Percentiles rank a stretch among this genome's conserved stretches.
Evolutionary conservation across 1,284 basidiomycete genomes (phyloP).

Genomic region (Ceraceosorus bombacis): DNA sequence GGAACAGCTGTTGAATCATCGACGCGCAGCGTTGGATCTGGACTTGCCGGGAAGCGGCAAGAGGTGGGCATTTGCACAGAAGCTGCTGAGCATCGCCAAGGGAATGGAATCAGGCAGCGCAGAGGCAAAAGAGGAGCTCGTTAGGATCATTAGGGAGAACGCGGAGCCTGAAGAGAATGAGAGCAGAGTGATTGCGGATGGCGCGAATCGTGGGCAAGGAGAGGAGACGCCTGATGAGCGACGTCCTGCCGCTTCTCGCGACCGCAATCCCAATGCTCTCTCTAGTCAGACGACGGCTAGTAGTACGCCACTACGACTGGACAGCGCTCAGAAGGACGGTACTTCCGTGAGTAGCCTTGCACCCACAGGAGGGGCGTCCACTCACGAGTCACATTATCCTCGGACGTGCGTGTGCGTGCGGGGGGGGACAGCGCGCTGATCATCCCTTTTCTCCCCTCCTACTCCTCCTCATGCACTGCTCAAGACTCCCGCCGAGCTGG

Average conservation of each 20-base stretch:
- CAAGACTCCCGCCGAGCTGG: background rate
- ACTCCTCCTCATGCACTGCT: no score
- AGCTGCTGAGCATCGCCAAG: conserved; percentile 15
- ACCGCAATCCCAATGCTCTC: no score
- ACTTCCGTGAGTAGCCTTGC: no score
- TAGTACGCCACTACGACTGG: background rate
- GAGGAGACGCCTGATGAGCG: background rate
- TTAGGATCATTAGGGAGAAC: background rate
- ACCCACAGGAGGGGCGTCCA: no score
- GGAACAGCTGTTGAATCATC: conserved; percentile 85
- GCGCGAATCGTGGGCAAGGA: background rate
- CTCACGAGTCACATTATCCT: no score
- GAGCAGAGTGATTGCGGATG: conserved; percentile 25
- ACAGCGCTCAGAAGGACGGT: background rate
- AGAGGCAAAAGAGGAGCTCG: conserved; percentile 49
- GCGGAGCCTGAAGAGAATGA: conserved; percentile 13
- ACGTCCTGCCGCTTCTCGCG: background rate
- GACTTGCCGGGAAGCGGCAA: conserved; percentile 62
- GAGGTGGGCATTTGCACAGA: conserved; percentile 27
- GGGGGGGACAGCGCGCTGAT: no score
- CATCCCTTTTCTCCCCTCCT: no score
- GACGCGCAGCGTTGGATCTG: conserved; percentile 86
- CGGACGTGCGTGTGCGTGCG: no score
- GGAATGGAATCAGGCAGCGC: conserved; percentile 15
- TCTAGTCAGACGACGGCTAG: no score